These are phyloP conservation scores for Zarea fungicola DNA, from an alignment of 2,329 filamentous ascomycete genomes.

Conservation along the genomic window DNA sequence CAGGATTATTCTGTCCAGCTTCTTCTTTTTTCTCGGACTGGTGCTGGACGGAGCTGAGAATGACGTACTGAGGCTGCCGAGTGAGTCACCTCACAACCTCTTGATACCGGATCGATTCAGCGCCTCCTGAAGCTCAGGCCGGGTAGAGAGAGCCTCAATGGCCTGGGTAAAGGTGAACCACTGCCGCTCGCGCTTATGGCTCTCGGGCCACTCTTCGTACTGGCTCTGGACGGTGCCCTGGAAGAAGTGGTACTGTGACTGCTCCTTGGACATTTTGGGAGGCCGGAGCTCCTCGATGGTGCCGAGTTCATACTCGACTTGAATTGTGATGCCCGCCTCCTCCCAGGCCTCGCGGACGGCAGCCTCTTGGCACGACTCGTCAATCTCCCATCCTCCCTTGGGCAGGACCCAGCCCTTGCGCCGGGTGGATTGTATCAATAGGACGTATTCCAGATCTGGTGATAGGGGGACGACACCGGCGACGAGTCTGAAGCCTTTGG, in stretches of 20 bases:
- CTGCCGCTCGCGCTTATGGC: conserved; percentile 79
- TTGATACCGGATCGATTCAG: conserved; percentile 74
- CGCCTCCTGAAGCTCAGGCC: conserved; percentile 86
- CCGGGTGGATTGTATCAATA: conserved; percentile 88
- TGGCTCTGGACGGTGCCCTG: conserved; percentile 85
- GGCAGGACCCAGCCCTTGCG: conserved; percentile 94
- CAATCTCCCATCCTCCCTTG: conserved; percentile 95
- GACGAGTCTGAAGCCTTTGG: conserved; percentile 88
- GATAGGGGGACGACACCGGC: conserved; percentile 91
- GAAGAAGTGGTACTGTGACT: conserved; percentile 70
- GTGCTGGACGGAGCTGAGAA: too few species aligned
- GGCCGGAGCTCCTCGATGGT: conserved; percentile 79
- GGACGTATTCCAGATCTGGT: conserved; percentile 76
- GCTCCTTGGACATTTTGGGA: conserved; percentile 64
- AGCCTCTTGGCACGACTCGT: conserved; percentile 81
- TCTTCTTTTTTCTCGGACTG: too few species aligned
- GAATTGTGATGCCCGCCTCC: conserved; percentile 87
- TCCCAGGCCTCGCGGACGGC: conserved; percentile 94
- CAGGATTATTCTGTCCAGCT: too few species aligned
- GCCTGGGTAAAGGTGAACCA: conserved; percentile 88
- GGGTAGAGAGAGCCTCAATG: conserved; percentile 65
- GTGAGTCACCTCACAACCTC: conserved; percentile 16
- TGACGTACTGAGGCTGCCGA: too few species aligned
- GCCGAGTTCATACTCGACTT: conserved; percentile 79
- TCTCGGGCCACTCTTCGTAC: conserved; percentile 87